These are phyloP conservation scores for Anthracocystis panici-leucophaei DNA, from an alignment of 1,284 basidiomycete genomes.

Conservation along the genomic window DNA sequence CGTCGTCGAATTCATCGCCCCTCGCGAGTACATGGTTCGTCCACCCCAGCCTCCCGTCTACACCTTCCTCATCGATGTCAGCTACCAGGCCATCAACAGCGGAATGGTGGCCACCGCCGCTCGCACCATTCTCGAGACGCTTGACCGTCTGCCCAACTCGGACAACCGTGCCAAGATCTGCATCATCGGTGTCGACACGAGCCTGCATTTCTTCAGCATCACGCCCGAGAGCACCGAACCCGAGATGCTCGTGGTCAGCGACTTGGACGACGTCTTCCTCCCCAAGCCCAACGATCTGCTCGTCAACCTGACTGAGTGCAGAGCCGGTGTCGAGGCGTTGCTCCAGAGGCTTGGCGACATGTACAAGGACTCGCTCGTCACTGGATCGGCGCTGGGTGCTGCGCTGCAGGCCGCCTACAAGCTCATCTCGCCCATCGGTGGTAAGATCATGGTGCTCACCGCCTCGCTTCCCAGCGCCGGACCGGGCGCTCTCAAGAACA, in stretches of 20 bases:
- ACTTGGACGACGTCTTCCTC: constrained; percentile 95
- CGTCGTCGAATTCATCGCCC: constrained; percentile 95
- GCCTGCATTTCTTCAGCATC: constrained; percentile 96
- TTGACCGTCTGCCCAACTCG: constrained; percentile 95
- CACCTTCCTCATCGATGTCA: constrained; percentile 96
- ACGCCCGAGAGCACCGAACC: constrained; percentile 83
- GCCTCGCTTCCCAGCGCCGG: constrained; percentile 89
- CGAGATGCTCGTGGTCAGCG: constrained; percentile 95
- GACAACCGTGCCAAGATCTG: constrained; percentile 92
- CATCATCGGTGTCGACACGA: constrained; percentile 91
- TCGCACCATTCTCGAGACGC: constrained; percentile 90
- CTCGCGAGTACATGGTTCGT: constrained; percentile 98
- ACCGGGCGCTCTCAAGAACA: constrained; percentile 90
- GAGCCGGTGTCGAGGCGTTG: constrained; percentile 83
- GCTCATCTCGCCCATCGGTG: constrained; percentile 91
- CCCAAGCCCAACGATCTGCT: constrained; percentile 96
- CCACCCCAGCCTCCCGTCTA: constrained; percentile 97
- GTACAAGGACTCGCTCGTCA: constrained; percentile 92
- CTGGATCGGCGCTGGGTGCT: constrained; percentile 95
- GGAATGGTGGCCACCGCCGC: constrained; percentile 99
- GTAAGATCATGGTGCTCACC: constrained; percentile 92
- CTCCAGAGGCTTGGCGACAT: constrained; percentile 89
- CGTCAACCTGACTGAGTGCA: constrained; percentile 89
- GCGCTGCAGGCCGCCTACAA: constrained; percentile 96
- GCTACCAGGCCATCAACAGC: constrained; percentile 80